A percentile compares a stretch with the other conserved stretches of the same genome.
These are phyloP conservation scores for Lentithecium fluviatile DNA, from an alignment of 495 filamentous ascomycete genomes.

Conservation along the genomic window DNA sequence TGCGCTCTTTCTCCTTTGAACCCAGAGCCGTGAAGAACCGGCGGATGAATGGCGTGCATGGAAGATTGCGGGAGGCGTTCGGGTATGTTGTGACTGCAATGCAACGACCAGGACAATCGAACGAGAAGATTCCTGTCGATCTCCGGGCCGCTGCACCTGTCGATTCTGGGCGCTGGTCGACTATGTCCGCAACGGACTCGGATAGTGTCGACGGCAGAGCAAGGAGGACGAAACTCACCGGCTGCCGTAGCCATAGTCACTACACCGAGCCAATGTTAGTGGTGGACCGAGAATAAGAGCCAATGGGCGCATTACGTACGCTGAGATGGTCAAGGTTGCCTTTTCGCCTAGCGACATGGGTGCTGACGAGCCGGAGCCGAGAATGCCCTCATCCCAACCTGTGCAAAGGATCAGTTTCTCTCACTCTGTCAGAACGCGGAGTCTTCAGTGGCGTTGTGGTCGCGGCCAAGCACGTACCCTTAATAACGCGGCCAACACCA, in stretches of 20 bases:
- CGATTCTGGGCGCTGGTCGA: conserved; percentile 2
- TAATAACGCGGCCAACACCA: conserved; percentile 34
- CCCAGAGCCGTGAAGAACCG: neutral
- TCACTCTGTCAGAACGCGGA: conserved; percentile 3
- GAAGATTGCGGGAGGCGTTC: neutral
- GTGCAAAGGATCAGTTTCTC: conserved; percentile 26
- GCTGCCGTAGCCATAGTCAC: conserved; percentile 35
- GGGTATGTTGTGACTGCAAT: neutral
- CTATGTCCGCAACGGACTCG: neutral
- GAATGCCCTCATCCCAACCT: conserved; percentile 40
- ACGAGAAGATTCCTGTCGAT: too few relatives aligned
- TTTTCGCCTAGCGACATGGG: conserved; percentile 38
- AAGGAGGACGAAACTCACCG: conserved; percentile 25
- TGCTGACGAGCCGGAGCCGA: conserved; percentile 14
- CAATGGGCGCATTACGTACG: conserved; percentile 33
- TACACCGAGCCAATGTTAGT: conserved; percentile 17
- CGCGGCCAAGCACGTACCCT: conserved; percentile 22
- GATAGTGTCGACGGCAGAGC: neutral
- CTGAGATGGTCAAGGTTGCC: conserved; percentile 34
- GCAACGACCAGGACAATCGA: too few relatives aligned
- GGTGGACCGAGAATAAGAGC: neutral
- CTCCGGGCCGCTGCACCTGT: neutral
- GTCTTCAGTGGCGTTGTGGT: neutral
- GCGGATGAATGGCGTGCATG: conserved; percentile 1
- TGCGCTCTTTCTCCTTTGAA: neutral